Base-by-base conservation (phyloP, 805 yeast genomes). In the Yamadazyma laniorum region DNA sequence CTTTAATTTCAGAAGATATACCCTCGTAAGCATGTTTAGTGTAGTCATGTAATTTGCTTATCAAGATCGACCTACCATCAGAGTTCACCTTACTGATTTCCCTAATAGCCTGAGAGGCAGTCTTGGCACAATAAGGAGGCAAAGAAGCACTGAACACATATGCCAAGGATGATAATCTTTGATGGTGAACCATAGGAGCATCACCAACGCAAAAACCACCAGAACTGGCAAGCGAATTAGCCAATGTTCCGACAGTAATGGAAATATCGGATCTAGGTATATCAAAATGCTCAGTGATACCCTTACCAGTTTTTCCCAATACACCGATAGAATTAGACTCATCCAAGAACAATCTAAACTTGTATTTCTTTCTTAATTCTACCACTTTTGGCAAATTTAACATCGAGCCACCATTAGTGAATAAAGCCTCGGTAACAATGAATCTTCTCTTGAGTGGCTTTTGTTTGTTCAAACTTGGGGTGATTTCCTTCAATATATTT, bases 181-280 rank as follows among this genome's bases (percentile, higher is more conserved):
- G 99, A 65, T 91, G 96, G 50, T 82, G 81, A 23, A 89, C 79
- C 88, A 93, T 87, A 39, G 82, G 82, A 18, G 67, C 61, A 29
- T 77, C 82, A 41, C 98, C 99, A 19, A 86, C 85, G 56, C 95
- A 93, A 65, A 87, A 91, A 1, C 96, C 98, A 47, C 99, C 99
- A 34, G 91, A 80, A 1, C 93, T 73, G 6, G 88, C 91, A 47
- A 91, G 72, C 0, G 95, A 72, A 31, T 74, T 73, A 12, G 96
- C 93, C 72, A 93, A 63, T 1, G 95, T 79, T 18, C 97, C 96
- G 36, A 88, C 75, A 7, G 95, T 86, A 45, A 93, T 80, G 50
- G 91, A 93, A 44, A 93, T 71, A 33, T 84, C 85, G 5, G 72
- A 59, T 48, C 96, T 79, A 40, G 80, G 75, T 49, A 90, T 68